phyloP scores from a whole-genome alignment of 768 basidiomycete species.

The Lentinula sp. region DNA sequence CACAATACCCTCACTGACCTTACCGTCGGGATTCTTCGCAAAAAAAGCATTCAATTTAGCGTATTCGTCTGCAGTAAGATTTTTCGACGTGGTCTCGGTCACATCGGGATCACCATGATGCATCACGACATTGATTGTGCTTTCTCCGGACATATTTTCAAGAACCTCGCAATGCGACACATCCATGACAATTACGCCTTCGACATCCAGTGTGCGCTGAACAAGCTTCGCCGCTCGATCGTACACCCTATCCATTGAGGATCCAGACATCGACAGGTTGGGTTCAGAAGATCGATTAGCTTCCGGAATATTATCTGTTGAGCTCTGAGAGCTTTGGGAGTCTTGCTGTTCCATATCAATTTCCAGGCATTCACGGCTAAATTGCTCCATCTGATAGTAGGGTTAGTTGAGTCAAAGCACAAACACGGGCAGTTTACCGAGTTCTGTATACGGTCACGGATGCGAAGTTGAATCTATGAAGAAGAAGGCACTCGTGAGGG shows the following conservation, averaged over 20 bases:
- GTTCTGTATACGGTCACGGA: slow-evolving; percentile 86
- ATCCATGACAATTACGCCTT: slow-evolving; percentile 89
- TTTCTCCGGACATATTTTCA: slow-evolving; percentile 60
- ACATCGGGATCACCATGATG: slow-evolving; percentile 59
- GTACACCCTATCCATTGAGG: slow-evolving; percentile 84
- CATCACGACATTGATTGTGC: slow-evolving; percentile 60
- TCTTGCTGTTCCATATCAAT: slow-evolving; percentile 60
- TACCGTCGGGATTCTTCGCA: slow-evolving; percentile 73
- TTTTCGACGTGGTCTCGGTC: slow-evolving; percentile 42
- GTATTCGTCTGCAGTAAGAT: slow-evolving; percentile 67
- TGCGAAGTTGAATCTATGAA: slow-evolving; percentile 75
- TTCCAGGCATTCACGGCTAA: slow-evolving; percentile 91
- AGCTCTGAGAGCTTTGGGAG: slow-evolving; percentile 11
- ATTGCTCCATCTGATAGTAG: slow-evolving; percentile 76
- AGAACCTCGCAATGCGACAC: slow-evolving; percentile 86
- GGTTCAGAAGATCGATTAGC: background rate
- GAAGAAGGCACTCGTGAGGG: background rate
- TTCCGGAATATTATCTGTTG: background rate
- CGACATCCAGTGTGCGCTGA: slow-evolving; percentile 84
- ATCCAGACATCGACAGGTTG: slow-evolving; percentile 22
- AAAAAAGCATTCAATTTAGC: slow-evolving; percentile 73
- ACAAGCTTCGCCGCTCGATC: slow-evolving; percentile 87
- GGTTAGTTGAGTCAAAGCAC: background rate
- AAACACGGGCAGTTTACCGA: slow-evolving; percentile 45
- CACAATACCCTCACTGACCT: slow-evolving; percentile 81